Evolutionary conservation across 441 rosid genomes (phyloP).

Genomic region (Croton setiger): DNA sequence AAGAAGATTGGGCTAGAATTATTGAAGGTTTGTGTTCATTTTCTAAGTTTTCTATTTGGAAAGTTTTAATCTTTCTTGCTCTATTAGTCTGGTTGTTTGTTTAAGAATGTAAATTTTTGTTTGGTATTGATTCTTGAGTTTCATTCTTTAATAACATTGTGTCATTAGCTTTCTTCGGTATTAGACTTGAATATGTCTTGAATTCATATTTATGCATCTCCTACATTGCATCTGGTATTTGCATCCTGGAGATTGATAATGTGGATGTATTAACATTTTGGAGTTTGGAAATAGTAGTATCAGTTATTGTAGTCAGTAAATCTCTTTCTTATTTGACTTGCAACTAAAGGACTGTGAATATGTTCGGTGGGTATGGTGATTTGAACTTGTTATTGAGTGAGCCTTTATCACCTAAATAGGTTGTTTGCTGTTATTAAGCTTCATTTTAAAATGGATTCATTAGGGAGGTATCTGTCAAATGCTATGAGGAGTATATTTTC

Average conservation of each 20-base stretch:
- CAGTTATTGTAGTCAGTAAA: background rate
- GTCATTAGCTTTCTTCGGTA: background rate
- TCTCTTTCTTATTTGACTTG: background rate
- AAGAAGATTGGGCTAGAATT: slow-evolving; percentile 42
- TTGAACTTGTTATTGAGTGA: no score
- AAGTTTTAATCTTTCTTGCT: background rate
- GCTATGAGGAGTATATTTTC: background rate
- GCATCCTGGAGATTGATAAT: background rate
- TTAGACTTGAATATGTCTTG: background rate
- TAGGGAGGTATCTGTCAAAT: background rate
- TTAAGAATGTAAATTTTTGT: background rate
- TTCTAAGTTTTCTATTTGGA: background rate
- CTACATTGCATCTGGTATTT: background rate
- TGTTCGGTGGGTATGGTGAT: no score
- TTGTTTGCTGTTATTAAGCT: background rate
- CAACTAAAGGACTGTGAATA: background rate
- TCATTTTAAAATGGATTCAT: background rate
- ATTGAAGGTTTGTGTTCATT: slow-evolving; percentile 28
- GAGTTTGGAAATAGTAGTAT: no score
- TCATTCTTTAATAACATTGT: background rate
- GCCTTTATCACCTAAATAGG: background rate
- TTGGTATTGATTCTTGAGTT: background rate
- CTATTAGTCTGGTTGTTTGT: background rate
- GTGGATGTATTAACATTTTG: background rate
- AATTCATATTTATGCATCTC: background rate